phyloP scores from a whole-genome alignment of 1,284 basidiomycete genomes.

The Microbotryum silenes-acaulis region DNA sequence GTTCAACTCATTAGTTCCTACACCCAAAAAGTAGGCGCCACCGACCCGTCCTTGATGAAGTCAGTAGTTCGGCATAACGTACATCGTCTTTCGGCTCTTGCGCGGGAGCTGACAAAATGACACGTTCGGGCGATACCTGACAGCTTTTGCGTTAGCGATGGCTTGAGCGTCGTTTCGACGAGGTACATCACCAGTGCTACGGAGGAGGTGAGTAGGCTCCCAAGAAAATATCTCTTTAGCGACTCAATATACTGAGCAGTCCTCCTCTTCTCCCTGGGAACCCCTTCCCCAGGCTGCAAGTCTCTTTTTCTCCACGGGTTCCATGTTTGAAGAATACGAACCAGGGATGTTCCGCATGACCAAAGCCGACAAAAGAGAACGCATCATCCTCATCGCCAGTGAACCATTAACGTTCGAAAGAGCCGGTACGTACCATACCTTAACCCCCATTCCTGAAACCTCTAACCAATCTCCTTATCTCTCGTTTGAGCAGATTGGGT shows the following conservation, averaged over 20 bases:
- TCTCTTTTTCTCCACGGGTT: conserved; percentile 44
- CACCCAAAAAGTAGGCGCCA: conserved; percentile 61
- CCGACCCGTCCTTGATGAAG: conserved; percentile 30
- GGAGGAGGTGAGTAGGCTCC: conserved; percentile 51
- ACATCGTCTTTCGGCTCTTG: neutral
- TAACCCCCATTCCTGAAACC: no score
- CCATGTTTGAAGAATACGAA: conserved; percentile 74
- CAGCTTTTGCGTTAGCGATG: conserved; percentile 96
- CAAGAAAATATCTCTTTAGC: no score
- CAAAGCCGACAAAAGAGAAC: conserved; percentile 90
- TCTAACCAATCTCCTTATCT: neutral
- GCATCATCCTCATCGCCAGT: conserved; percentile 44
- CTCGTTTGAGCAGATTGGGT: conserved; percentile 34
- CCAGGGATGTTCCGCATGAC: conserved; percentile 89
- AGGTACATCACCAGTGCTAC: conserved; percentile 86
- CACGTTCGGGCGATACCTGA: conserved; percentile 43
- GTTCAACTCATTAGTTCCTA: conserved; percentile 69
- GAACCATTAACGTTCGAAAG: conserved; percentile 86
- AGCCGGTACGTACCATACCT: conserved; percentile 45
- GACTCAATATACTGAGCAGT: no score
- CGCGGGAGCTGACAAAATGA: neutral
- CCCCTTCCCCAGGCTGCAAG: conserved; percentile 57
- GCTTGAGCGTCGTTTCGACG: conserved; percentile 83
- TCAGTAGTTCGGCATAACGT: conserved; percentile 44
- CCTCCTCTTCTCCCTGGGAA: no score